Conservation (phyloP, 148 eudicot genomes). For the Silene uniflora region DNA sequence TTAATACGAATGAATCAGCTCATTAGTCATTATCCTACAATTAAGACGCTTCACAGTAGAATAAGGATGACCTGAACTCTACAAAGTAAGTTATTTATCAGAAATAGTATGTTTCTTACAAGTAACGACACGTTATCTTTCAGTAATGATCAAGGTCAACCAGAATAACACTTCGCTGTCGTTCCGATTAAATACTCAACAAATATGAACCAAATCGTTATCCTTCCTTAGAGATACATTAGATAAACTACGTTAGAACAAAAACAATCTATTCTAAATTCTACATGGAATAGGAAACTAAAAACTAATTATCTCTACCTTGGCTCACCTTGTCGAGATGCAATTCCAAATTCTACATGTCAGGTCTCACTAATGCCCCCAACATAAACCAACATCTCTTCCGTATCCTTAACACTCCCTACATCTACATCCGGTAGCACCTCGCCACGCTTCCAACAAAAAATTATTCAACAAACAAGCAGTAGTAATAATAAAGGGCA, state of each 20-base stretch:
- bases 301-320: constrained; percentile 39
- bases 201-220: not conserved
- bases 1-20: too few relatives aligned
- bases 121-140: not conserved
- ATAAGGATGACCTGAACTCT: too few relatives aligned
- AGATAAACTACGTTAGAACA: constrained; percentile 16
- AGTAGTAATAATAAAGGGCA: constrained; percentile 64
- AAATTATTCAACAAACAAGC: constrained; percentile 86
- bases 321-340: constrained; percentile 61
- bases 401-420: constrained; percentile 21
- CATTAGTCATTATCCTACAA: too few relatives aligned
- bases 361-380: constrained; percentile 56
- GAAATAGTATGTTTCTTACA: not conserved
- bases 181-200: not conserved
- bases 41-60: too few relatives aligned
- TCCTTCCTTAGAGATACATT: not conserved
- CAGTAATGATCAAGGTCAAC: not conserved
- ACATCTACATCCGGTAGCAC: constrained; percentile 41
- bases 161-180: not conserved
- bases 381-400: constrained; percentile 34
- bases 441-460: constrained; percentile 73
- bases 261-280: constrained; percentile 2
- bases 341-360: constrained; percentile 52
- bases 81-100: not conserved
- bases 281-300: constrained; percentile 11